Percentiles rank a stretch among this genome's conserved stretches.
These are phyloP conservation scores for Thinopyrum elongatum DNA, from an alignment of 176 grass and related monocot genomes.

Conservation along the genomic window DNA sequence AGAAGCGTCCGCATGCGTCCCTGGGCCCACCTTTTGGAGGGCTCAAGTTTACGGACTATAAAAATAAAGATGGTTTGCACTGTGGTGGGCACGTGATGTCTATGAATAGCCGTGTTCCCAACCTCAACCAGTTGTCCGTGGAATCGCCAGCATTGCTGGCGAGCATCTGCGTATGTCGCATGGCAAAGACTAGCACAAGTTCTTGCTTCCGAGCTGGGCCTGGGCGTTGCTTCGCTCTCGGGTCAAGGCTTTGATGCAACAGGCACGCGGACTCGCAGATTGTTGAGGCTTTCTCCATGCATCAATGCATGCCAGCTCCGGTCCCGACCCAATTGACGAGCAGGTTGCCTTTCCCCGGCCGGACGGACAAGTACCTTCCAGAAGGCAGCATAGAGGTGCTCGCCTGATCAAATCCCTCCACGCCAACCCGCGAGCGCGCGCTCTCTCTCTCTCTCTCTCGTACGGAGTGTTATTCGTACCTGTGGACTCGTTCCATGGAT, in stretches of 20 bases:
- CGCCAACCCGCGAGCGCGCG: not conserved
- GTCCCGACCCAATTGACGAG: not conserved
- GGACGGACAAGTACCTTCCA: slow-evolving; percentile 32
- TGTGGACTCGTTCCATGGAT: no score
- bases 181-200: no score
- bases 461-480: no score
- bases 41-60: not conserved
- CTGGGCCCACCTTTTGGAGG: no score
- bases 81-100: not conserved
- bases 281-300: not conserved
- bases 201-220: not conserved
- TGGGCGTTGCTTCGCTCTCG: not conserved
- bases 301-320: not conserved
- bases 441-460: not conserved
- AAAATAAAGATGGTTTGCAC: not conserved
- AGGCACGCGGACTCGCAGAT: not conserved
- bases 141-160: no score
- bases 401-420: not conserved
- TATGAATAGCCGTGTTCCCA: not conserved
- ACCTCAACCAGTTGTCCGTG: not conserved
- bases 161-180: no score
- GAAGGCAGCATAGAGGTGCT: slow-evolving; percentile 11
- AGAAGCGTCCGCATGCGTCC: no score
- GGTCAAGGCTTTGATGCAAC: not conserved
- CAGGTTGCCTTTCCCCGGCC: not conserved